A percentile compares a stretch with the other conserved stretches of the same genome.
Evolutionary conservation across 2,329 filamentous ascomycete genomes (phyloP).

Genomic region (Nectriaceae sp.): DNA sequence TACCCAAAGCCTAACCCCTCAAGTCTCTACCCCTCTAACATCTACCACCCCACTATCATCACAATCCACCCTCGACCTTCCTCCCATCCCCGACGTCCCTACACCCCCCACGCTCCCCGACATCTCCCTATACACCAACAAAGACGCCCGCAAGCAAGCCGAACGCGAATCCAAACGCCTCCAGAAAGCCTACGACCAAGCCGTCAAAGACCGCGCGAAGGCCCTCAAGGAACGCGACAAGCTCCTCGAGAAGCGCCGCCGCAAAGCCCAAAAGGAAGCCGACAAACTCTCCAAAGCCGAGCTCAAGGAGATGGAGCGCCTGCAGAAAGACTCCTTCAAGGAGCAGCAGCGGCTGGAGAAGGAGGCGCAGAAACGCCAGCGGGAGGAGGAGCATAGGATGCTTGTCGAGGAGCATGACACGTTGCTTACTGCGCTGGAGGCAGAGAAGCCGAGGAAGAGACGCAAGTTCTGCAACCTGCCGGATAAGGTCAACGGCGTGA

Average conservation of each 20-base stretch:
- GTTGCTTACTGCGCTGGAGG: conserved; percentile 13
- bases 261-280: conserved; percentile 45
- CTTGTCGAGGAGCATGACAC: conserved; percentile 23
- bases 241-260: conserved; percentile 54
- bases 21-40: conserved; percentile 14
- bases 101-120: conserved; percentile 50
- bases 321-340: conserved; percentile 31
- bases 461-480: conserved; percentile 81
- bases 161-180: conserved; percentile 67
- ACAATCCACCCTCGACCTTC: conserved; percentile 33
- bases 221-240: conserved; percentile 65
- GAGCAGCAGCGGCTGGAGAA: conserved; percentile 32
- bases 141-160: conserved; percentile 65
- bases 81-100: conserved; percentile 52
- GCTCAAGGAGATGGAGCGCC: conserved; percentile 38
- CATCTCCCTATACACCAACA: conserved; percentile 60
- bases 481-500: conserved; percentile 50
- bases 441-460: conserved; percentile 50
- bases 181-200: conserved; percentile 65
- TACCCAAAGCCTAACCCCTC: conserved; percentile 4
- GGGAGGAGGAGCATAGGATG: conserved; percentile 32
- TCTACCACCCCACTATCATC: too few relatives aligned
- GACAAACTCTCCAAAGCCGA: conserved; percentile 43
- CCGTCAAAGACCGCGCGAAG: conserved; percentile 66
- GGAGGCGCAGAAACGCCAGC: conserved; percentile 30